Evolutionary conservation across 805 yeast genomes (phyloP).

Genomic region (Hanseniaspora taiwanica): DNA sequence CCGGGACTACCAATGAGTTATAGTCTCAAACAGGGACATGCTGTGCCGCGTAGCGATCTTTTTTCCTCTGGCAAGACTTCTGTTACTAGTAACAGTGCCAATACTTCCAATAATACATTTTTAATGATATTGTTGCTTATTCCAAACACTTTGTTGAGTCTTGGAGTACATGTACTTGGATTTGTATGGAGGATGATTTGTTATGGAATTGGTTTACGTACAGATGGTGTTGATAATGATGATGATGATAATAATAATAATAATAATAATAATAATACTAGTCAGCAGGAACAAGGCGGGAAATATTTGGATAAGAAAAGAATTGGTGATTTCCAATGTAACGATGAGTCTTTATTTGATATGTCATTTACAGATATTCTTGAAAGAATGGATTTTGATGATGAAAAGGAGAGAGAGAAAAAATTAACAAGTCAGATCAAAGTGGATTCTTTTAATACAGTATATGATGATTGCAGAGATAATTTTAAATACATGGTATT

Average conservation of each 20-base stretch:
- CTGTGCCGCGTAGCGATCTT: too few relatives aligned
- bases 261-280: too few relatives aligned
- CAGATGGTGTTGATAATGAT: background rate
- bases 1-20: background rate
- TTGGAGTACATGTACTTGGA: background rate
- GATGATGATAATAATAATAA: too few relatives aligned
- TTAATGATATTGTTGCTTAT: background rate
- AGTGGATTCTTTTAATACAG: constrained; percentile 30
- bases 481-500: constrained; percentile 40
- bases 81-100: too few relatives aligned
- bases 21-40: background rate
- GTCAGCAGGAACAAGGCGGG: too few relatives aligned
- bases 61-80: too few relatives aligned
- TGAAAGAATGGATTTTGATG: background rate
- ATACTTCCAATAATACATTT: too few relatives aligned
- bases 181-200: background rate
- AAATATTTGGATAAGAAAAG: background rate
- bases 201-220: background rate
- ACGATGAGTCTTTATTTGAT: background rate
- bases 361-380: background rate
- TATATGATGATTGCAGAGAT: constrained; percentile 25
- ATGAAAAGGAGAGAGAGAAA: background rate
- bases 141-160: background rate
- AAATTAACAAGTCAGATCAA: background rate
- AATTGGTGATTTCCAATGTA: background rate